Conservation (phyloP, 2,329 filamentous ascomycete species). For the Tolypocladium ophioglossoides region DNA sequence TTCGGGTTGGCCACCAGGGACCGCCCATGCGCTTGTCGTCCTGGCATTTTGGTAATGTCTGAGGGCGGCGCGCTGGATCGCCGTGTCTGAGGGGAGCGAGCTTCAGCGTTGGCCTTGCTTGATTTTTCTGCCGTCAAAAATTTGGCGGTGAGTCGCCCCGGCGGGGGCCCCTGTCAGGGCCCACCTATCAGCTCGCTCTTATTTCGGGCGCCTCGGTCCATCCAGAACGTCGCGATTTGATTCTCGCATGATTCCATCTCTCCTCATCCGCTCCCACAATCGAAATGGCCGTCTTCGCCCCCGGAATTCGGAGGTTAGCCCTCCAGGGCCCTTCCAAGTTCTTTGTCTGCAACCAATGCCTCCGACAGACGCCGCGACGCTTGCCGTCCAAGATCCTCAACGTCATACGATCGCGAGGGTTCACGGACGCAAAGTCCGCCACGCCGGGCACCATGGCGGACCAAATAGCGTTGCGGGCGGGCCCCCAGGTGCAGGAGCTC, state of each 20-base stretch:
- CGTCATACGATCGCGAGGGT: constrained; percentile 26
- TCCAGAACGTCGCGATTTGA: background rate
- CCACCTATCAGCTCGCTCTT: constrained; percentile 20
- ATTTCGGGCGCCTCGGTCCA: background rate
- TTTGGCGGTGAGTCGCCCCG: constrained; percentile 19
- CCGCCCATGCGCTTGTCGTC: constrained; percentile 48
- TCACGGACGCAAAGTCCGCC: constrained; percentile 21
- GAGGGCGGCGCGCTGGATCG: background rate
- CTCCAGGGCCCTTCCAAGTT: constrained; percentile 27
- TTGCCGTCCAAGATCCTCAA: constrained; percentile 28
- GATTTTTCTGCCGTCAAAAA: constrained; percentile 20
- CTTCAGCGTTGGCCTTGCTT: background rate
- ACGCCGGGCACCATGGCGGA: constrained; percentile 17
- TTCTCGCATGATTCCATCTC: background rate
- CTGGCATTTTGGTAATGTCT: constrained; percentile 33
- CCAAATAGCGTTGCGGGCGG: constrained; percentile 10
- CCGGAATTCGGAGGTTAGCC: constrained; percentile 29
- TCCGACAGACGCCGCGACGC: constrained; percentile 20
- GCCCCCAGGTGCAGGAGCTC: constrained; percentile 7
- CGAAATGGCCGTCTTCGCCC: constrained; percentile 31
- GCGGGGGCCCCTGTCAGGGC: constrained; percentile 13
- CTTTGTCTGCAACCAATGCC: constrained; percentile 40
- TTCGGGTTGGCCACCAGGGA: constrained; percentile 31
- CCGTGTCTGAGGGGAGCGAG: background rate
- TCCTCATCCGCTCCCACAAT: background rate